Base-by-base conservation (phyloP, 495 filamentous ascomycete genomes). In the Apodospora peruviana region DNA sequence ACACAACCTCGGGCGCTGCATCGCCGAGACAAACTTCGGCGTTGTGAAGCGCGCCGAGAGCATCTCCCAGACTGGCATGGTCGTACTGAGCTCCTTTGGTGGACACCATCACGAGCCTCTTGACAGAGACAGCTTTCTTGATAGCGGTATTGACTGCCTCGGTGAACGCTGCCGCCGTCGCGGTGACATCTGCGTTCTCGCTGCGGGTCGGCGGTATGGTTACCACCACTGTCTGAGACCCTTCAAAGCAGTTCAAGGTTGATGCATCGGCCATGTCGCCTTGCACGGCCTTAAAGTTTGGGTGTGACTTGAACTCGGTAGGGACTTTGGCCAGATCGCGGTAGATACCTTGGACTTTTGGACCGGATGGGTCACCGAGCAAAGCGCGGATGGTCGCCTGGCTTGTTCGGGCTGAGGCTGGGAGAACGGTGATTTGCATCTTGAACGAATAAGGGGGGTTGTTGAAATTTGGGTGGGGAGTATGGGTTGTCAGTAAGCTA, bases 1-100 rank as follows among this genome's bases (percentile, higher is more conserved):
- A 53, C 12, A 61, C 47, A 3, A 54, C 47, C 38, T 61, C 52
- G 21, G 39, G 43, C 2, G 47, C 40, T 17, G 52, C 36, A 18
- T 55, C 57, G 1, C 27, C 10, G 4, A 60, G 41, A 16, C 53
- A 11, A 1, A 17, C 18, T 22, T 64, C 61, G 16, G 61, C 56
- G 2, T 38, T 47, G 38, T 61, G 50, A 48, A 52, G 58, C 3
- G n/a, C n/a, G 45, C 45, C 10, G 27, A 32, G 27, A 52, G 21
- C 34, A 64, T 61, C 61, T 22, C 61, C 61, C 61, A 60, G 34
- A 64, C 61, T 9, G 48, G 52, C 58, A 2, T 49, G 17, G 38
- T 49, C 45, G 34, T 59, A 58, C 40, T 64, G 61, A 16, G 61
- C 61, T 2, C 61, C 58, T n/a, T 43, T 24, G 25, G 52, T 59